These are phyloP conservation scores for Kwoniella newhampshirensis DNA, from an alignment of 768 basidiomycete species.

Conservation along the genomic window DNA sequence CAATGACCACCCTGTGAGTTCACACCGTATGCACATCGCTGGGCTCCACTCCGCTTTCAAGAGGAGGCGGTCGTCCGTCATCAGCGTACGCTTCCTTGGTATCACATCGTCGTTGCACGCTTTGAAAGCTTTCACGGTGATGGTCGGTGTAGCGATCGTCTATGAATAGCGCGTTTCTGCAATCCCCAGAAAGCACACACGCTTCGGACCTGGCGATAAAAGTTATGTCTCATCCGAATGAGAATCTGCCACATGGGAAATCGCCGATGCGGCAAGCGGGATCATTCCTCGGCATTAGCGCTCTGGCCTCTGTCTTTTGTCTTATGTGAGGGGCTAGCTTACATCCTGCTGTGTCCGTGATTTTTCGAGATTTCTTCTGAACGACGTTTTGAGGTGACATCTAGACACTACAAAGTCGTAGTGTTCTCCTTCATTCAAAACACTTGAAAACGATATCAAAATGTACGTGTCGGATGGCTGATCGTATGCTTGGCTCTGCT, in stretches of 20 bases:
- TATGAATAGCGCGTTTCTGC: no score
- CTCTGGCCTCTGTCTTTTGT: no score
- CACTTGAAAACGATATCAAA: conserved; percentile 7
- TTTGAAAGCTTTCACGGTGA: no score
- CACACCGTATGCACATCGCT: no score
- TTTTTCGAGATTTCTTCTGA: conserved; percentile 7
- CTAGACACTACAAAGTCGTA: background rate
- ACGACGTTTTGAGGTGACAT: background rate
- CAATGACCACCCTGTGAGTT: no score
- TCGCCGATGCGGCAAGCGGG: background rate
- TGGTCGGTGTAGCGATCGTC: no score
- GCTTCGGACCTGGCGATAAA: no score
- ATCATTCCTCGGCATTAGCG: background rate
- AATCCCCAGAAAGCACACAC: conserved; percentile 1
- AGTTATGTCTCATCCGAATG: background rate
- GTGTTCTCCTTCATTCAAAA: background rate
- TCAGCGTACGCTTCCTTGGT: no score
- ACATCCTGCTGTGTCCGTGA: background rate
- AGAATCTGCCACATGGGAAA: background rate
- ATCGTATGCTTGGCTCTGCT: background rate
- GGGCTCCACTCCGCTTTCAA: no score
- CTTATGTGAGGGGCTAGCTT: background rate
- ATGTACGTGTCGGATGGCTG: conserved; percentile 8
- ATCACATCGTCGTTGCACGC: no score
- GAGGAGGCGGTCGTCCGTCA: no score